phyloP scores from a whole-genome alignment of 2,329 filamentous ascomycete species.

The Beauveria scarabaeidicola region DNA sequence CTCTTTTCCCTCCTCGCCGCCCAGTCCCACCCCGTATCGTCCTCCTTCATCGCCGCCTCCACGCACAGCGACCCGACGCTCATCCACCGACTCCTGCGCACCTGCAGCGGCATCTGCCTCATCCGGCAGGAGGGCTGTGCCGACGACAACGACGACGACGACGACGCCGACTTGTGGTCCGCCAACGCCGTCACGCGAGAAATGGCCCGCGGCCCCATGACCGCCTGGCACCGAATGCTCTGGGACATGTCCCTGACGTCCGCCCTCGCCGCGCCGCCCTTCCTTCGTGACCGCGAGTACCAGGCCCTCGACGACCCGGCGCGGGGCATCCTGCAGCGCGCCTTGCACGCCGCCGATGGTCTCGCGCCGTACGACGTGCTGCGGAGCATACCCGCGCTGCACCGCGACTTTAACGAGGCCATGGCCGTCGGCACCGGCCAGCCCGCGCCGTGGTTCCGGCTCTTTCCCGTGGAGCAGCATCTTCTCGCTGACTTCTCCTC shows the following conservation, averaged over 20 bases:
- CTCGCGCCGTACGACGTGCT: background rate
- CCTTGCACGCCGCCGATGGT: background rate
- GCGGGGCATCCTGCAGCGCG: background rate
- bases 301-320: background rate
- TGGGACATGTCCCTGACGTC: background rate
- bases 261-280: background rate
- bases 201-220: background rate
- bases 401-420: background rate
- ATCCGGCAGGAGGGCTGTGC: background rate
- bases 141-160: background rate
- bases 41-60: background rate
- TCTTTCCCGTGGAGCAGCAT: conserved; percentile 18
- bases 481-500: conserved; percentile 17
- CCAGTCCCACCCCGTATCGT: background rate
- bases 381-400: background rate
- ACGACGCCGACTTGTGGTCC: background rate
- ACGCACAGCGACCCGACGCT: background rate
- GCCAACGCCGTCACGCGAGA: background rate
- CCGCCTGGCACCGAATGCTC: background rate
- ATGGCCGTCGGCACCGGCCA: background rate
- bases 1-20: background rate
- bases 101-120: background rate
- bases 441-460: background rate
- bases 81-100: background rate
- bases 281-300: background rate